Conservation (phyloP, 441 rosid genomes). For the Breynia disticha region DNA sequence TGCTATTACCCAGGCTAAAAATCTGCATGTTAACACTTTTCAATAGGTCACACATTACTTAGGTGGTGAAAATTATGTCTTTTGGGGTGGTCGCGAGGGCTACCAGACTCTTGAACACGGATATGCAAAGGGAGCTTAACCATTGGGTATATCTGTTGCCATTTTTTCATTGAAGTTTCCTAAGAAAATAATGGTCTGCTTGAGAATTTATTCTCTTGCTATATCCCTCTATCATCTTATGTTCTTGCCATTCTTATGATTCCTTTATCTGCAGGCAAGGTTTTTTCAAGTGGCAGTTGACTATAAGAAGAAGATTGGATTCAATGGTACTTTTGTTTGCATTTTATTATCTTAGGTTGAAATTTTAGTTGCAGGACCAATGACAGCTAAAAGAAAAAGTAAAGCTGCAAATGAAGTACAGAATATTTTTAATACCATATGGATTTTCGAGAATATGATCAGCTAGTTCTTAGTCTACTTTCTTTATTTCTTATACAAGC, state of each 20-base stretch:
- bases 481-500: no score
- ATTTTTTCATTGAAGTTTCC: neutral
- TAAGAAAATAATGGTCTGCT: neutral
- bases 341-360: neutral
- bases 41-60: conserved; percentile 76
- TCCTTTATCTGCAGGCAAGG: conserved; percentile 40
- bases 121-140: conserved; percentile 91
- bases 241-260: neutral
- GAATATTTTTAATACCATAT: no score
- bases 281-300: conserved; percentile 82
- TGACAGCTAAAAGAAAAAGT: neutral
- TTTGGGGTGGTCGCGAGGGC: conserved; percentile 99
- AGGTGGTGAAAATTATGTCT: conserved; percentile 94
- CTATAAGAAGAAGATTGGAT: conserved; percentile 96
- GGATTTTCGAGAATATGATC: no score
- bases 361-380: neutral
- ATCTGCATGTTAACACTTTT: neutral
- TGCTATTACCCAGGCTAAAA: no score
- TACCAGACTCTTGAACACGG: conserved; percentile 86
- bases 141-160: conserved; percentile 41
- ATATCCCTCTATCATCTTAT: no score
- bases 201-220: no score
- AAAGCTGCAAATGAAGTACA: no score
- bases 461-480: no score
- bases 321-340: conserved; percentile 45